phyloP scores from a whole-genome alignment of 2,329 filamentous ascomycete species.

The Amylocarpus encephaloides region DNA sequence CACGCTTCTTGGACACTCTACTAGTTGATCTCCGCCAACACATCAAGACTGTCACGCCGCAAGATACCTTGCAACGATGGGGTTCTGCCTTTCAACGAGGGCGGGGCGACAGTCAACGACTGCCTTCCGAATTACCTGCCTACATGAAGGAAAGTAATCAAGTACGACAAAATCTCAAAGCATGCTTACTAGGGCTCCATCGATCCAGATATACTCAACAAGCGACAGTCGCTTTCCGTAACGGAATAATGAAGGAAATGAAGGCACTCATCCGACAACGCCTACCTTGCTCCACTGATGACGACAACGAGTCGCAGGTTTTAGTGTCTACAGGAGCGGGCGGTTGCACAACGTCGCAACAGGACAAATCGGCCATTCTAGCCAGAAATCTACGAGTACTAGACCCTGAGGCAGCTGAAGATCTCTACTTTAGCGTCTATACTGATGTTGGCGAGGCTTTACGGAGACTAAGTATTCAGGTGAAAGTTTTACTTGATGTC shows the following conservation, averaged over 20 bases:
- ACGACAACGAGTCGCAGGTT: constrained; percentile 86
- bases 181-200: constrained; percentile 69
- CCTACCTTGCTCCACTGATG: constrained; percentile 86
- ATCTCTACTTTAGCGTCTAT: constrained; percentile 75
- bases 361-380: constrained; percentile 84
- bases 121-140: constrained; percentile 64
- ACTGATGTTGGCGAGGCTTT: constrained; percentile 82
- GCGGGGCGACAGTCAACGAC: constrained; percentile 59
- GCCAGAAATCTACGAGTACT: constrained; percentile 82
- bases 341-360: constrained; percentile 63
- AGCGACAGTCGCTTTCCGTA: constrained; percentile 79
- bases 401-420: constrained; percentile 77
- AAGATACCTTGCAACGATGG: constrained; percentile 79
- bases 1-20: constrained; percentile 69
- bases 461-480: constrained; percentile 77
- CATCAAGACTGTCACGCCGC: constrained; percentile 61
- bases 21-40: constrained; percentile 75
- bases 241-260: constrained; percentile 78
- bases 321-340: constrained; percentile 71
- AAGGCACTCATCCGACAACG: constrained; percentile 77
- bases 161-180: constrained; percentile 63
- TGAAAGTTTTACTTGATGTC: constrained; percentile 91
- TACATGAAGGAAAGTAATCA: constrained; percentile 70
- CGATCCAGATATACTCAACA: constrained; percentile 72
- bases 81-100: constrained; percentile 67